Evolutionary conservation across 176 grass and related monocot species (phyloP), one percentile per base, ranked within the genome.

Genomic region (Aegilops longissima): DNA sequence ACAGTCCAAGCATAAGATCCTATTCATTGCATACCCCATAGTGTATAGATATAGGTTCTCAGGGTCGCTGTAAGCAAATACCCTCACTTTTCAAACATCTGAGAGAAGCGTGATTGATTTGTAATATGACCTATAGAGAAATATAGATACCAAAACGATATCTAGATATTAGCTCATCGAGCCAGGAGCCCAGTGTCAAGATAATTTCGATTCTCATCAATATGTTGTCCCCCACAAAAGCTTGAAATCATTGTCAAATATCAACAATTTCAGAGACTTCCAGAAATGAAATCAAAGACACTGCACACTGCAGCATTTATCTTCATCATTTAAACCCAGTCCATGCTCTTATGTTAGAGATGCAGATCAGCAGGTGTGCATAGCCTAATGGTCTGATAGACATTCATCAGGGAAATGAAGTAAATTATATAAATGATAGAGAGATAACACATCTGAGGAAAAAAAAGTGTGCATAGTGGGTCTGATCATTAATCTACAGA

Each of bases 11-110:
- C 76, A 68, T n/a, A 58, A 78, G 56, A 52, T 29, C 27, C 29
- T 35, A 52, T 68, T 78, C 73, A 77, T 34, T 68, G 44, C 29
- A 56, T 73, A 36, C 30, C 58, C 31, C 30, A 36, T 67, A 81
- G 25, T 17, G 40, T 74, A 12, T 63, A 75, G 56, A 44, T 73
- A 39, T 49, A 44, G 24, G 39, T 30, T 56, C 62, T 84, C 29
- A 8, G 72, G 54, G 36, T 49, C 20, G 6, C 24, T 76, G 70
- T 75, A 75, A 36, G 42, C 29, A 14, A 35, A 77, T 77, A 65
- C 2, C 12, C 20, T 77, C 58, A 75, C 12, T 75, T 35, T 12
- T 77, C 61, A 66, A 49, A 85, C 72, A 76, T 85, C 27, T 76
- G 58, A 47, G 2, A 75, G 63, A 49, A 76, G 39, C 9, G 2